phyloP scores from a whole-genome alignment of 805 yeast genomes.

The Candida peoriensis region DNA sequence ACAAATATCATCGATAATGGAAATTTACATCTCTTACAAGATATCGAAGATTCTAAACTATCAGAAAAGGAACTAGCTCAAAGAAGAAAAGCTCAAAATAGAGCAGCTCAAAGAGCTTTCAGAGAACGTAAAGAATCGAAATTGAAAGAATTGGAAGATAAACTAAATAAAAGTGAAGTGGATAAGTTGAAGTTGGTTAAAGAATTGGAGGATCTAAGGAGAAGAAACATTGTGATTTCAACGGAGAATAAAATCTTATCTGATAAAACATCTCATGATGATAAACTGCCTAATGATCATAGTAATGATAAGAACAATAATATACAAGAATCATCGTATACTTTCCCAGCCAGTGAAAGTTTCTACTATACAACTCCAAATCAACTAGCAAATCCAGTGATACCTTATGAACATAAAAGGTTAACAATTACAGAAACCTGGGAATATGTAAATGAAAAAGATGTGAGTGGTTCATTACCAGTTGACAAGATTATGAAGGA shows the following conservation, averaged over 20 bases:
- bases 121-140: conserved; percentile 89
- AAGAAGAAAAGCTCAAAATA: conserved; percentile 83
- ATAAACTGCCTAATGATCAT: not conserved
- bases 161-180: conserved; percentile 51
- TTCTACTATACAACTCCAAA: conserved; percentile 8
- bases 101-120: conserved; percentile 98
- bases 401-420: conserved; percentile 33
- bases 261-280: conserved; percentile 22
- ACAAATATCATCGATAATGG: conserved; percentile 3
- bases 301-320: conserved; percentile 3
- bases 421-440: conserved; percentile 76
- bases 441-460: conserved; percentile 63
- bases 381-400: conserved; percentile 22
- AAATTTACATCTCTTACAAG: conserved; percentile 7
- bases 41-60: conserved; percentile 73
- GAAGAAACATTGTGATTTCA: conserved; percentile 49
- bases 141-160: conserved; percentile 65
- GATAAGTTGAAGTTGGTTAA: conserved; percentile 42
- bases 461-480: conserved; percentile 45
- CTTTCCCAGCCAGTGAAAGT: conserved; percentile 24
- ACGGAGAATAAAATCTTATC: conserved; percentile 59
- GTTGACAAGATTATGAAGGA: conserved; percentile 51
- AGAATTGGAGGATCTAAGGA: conserved; percentile 46
- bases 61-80: conserved; percentile 51
- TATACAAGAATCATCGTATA: conserved; percentile 3